phyloP scores from a whole-genome alignment of 2,329 filamentous ascomycete genomes.

The Pseudocercospora vitis region DNA sequence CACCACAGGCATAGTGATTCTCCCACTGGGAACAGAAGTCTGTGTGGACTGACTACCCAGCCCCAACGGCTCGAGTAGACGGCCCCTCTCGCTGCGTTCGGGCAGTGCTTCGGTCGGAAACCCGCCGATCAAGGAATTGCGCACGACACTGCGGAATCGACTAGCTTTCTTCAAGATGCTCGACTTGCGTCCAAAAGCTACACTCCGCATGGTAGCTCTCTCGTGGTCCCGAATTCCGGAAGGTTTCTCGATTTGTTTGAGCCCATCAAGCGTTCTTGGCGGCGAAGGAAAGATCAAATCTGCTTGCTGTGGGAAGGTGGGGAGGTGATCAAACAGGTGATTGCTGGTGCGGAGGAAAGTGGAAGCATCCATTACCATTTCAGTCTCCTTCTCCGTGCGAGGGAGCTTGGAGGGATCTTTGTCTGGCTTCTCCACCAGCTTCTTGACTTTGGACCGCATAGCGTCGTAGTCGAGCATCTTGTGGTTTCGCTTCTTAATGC shows the following conservation, averaged over 20 bases:
- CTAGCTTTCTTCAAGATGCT: conserved; percentile 18
- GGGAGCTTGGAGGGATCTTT: conserved; percentile 97
- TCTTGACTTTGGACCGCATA: conserved; percentile 93
- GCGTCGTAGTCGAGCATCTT: conserved; percentile 98
- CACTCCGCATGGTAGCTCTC: conserved; percentile 22
- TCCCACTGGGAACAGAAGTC: conserved; percentile 5
- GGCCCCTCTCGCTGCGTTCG: not conserved
- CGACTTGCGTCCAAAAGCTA: conserved; percentile 21
- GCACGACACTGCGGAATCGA: conserved; percentile 14
- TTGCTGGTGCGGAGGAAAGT: conserved; percentile 21
- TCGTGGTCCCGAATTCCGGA: conserved; percentile 16
- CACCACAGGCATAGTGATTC: conserved; percentile 15
- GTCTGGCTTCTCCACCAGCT: conserved; percentile 95
- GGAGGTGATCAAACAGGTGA: conserved; percentile 4
- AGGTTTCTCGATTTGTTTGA: conserved; percentile 19
- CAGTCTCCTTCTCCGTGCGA: conserved; percentile 91
- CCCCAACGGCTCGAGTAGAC: conserved; percentile 1
- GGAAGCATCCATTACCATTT: conserved; percentile 57
- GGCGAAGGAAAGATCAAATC: conserved; percentile 29
- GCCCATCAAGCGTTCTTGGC: conserved; percentile 31
- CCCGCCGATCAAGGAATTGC: conserved; percentile 11
- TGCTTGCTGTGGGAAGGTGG: conserved; percentile 7
- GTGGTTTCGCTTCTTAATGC: conserved; percentile 97
- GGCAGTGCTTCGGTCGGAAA: conserved; percentile 7
- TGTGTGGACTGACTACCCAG: not conserved